These are phyloP conservation scores for Populus hybrid DNA, from an alignment of 441 rosid genomes.

Conservation along the genomic window DNA sequence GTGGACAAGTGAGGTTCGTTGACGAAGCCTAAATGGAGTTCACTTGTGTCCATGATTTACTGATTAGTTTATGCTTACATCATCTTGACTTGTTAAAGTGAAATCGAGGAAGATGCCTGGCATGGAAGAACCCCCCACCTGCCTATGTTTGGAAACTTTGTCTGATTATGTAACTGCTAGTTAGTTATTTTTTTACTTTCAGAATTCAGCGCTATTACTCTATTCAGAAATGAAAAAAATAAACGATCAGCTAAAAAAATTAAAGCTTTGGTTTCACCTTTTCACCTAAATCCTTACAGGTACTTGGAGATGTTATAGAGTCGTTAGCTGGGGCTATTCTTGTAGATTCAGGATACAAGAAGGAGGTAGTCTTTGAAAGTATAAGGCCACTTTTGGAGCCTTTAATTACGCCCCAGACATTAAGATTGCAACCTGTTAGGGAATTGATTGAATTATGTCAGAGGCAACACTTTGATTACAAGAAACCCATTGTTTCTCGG, in stretches of 20 bases:
- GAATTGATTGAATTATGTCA: constrained; percentile 63
- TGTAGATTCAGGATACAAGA: constrained; percentile 74
- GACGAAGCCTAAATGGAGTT: neutral
- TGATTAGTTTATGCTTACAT: neutral
- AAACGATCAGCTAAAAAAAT: neutral
- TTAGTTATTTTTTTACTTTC: neutral
- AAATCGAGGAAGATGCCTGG: neutral
- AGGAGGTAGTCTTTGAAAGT: constrained; percentile 51
- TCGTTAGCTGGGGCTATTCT: constrained; percentile 87
- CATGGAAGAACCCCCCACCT: neutral
- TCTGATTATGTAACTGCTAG: neutral
- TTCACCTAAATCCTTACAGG: constrained; percentile 35
- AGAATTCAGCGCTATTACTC: neutral
- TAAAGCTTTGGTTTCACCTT: neutral
- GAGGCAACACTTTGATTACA: constrained; percentile 33
- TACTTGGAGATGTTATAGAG: constrained; percentile 87
- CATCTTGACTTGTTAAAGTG: neutral
- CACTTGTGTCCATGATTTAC: neutral
- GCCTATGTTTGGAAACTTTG: neutral
- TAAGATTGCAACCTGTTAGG: constrained; percentile 59
- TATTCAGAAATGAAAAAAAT: neutral
- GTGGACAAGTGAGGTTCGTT: neutral
- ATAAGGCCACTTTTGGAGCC: constrained; percentile 75
- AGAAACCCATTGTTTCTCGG: constrained; percentile 12
- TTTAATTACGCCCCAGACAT: constrained; percentile 60